These are phyloP conservation scores for Ophiostoma quercus DNA, from an alignment of 2,329 filamentous ascomycete genomes.

Conservation along the genomic window DNA sequence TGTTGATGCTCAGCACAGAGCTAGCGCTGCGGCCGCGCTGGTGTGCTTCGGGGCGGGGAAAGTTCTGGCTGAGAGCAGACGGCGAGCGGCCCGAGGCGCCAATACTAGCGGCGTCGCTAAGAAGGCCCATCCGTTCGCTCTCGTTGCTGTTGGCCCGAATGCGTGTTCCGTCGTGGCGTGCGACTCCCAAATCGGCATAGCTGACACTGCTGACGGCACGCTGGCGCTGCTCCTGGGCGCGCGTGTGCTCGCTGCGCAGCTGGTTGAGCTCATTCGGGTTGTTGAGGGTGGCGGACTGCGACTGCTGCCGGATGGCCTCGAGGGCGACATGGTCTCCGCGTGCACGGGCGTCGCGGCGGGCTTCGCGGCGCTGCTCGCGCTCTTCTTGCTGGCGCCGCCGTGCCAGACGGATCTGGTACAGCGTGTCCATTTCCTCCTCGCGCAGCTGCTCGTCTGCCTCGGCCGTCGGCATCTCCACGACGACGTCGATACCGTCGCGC, in stretches of 20 bases:
- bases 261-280: slow-evolving; percentile 56
- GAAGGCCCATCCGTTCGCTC: slow-evolving; percentile 64
- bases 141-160: slow-evolving; percentile 68
- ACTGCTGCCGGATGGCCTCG: slow-evolving; percentile 58
- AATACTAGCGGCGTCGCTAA: slow-evolving; percentile 67
- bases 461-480: slow-evolving; percentile 75
- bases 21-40: slow-evolving; percentile 46
- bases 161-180: slow-evolving; percentile 70
- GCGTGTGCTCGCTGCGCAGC: slow-evolving; percentile 50
- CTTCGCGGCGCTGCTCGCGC: slow-evolving; percentile 66
- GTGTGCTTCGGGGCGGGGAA: slow-evolving; percentile 31
- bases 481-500: slow-evolving; percentile 81
- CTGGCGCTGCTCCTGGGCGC: slow-evolving; percentile 55
- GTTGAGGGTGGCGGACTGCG: slow-evolving; percentile 43
- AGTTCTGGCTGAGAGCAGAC: slow-evolving; percentile 29
- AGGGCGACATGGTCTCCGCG: slow-evolving; percentile 65
- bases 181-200: slow-evolving; percentile 71
- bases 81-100: slow-evolving; percentile 34
- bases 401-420: slow-evolving; percentile 82
- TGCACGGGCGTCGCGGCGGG: slow-evolving; percentile 65
- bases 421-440: slow-evolving; percentile 84
- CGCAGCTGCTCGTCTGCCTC: slow-evolving; percentile 74
- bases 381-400: slow-evolving; percentile 71
- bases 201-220: slow-evolving; percentile 68
- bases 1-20: slow-evolving; percentile 51